Percentiles rank a stretch among this genome's conserved stretches.
Evolutionary conservation across 441 rosid genomes (phyloP).

Genomic region (Syzygium syzygioides): DNA sequence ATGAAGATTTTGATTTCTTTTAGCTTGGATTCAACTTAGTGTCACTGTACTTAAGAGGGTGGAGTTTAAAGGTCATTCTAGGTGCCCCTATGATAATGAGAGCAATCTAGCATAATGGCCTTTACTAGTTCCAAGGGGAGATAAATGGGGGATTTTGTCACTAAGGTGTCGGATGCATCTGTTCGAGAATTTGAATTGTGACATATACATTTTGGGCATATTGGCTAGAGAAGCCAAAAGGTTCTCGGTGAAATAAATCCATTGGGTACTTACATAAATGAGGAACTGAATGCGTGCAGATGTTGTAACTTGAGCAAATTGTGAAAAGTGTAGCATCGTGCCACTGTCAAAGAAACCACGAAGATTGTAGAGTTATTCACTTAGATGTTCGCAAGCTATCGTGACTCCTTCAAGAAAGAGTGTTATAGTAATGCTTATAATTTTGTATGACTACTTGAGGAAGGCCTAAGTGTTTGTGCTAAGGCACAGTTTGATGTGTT

Average conservation of each 20-base stretch:
- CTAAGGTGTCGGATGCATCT: too few relatives aligned
- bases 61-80: too few relatives aligned
- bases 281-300: neutral
- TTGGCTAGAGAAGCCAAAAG: neutral
- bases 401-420: neutral
- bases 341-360: neutral
- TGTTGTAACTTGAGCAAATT: neutral
- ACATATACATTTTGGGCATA: too few relatives aligned
- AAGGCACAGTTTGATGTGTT: neutral
- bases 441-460: neutral
- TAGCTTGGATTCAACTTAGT: too few relatives aligned
- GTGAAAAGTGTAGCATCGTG: rapidly evolving
- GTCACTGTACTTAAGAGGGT: too few relatives aligned
- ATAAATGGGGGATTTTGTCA: too few relatives aligned
- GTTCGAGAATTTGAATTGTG: too few relatives aligned
- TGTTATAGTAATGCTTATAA: neutral
- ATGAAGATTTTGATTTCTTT: too few relatives aligned
- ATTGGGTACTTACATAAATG: rapidly evolving
- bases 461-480: neutral
- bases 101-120: too few relatives aligned
- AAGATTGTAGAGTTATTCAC: neutral
- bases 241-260: neutral
- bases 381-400: neutral
- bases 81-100: too few relatives aligned
- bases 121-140: too few relatives aligned